These are phyloP conservation scores for Talaromyces borbonicus DNA, from an alignment of 495 filamentous ascomycete species.

Conservation along the genomic window DNA sequence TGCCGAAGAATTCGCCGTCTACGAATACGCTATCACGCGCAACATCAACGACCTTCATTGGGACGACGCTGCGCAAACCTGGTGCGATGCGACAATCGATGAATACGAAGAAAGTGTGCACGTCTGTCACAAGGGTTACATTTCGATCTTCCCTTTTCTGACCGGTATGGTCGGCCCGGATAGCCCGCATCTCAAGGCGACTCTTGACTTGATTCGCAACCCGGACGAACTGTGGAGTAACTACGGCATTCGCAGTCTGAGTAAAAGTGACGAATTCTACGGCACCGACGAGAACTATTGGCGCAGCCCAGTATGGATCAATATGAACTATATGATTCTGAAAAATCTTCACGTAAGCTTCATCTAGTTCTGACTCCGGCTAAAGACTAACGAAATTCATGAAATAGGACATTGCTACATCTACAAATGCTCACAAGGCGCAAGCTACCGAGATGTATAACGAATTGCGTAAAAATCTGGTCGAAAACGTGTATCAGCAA, in stretches of 20 bases:
- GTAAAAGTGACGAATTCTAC: constrained; percentile 72
- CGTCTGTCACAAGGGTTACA: constrained; percentile 94
- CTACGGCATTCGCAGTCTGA: constrained; percentile 78
- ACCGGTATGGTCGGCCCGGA: constrained; percentile 66
- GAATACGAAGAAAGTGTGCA: constrained; percentile 84
- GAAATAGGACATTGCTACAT: constrained; percentile 30
- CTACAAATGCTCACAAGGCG: constrained; percentile 55
- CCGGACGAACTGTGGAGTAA: constrained; percentile 81
- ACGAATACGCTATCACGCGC: constrained; percentile 66
- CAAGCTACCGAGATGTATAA: constrained; percentile 68
- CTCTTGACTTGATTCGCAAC: constrained; percentile 69
- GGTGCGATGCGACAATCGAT: constrained; percentile 93
- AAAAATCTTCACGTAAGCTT: constrained; percentile 68
- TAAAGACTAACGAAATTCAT: constrained; percentile 11
- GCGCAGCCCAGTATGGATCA: constrained; percentile 93
- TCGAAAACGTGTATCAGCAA: constrained; percentile 76
- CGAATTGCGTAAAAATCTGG: constrained; percentile 68
- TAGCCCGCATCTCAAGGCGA: constrained; percentile 57
- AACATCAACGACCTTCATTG: constrained; percentile 96
- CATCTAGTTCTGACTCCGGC: background rate
- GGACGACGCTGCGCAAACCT: constrained; percentile 66
- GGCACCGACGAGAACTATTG: constrained; percentile 94
- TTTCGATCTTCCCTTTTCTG: constrained; percentile 89
- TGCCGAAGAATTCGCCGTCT: constrained; percentile 55
- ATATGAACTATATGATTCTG: constrained; percentile 89